These are phyloP conservation scores for Orbilia quercus DNA, from an alignment of 2,329 filamentous ascomycete species.

Conservation along the genomic window DNA sequence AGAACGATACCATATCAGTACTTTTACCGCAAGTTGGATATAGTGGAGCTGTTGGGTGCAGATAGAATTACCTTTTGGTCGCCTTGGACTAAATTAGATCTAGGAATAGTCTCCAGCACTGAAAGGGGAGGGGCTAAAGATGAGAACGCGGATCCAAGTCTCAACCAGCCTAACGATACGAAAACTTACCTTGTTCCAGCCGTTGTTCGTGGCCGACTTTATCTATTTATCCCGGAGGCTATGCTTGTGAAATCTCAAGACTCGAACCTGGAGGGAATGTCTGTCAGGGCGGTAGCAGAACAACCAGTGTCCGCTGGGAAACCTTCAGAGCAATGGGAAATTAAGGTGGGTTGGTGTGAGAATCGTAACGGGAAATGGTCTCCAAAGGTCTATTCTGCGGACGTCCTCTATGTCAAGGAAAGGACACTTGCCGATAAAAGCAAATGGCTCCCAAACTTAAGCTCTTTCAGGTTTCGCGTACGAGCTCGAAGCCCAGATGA, in stretches of 20 bases:
- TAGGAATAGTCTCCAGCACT: slow-evolving; percentile 52
- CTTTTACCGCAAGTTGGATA: slow-evolving; percentile 47
- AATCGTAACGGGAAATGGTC: slow-evolving; percentile 60
- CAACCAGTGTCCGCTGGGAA: background rate
- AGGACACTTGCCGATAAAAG: background rate
- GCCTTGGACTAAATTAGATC: slow-evolving; percentile 59
- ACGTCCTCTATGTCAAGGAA: slow-evolving; percentile 10
- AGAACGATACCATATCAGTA: slow-evolving; percentile 49
- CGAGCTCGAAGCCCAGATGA: slow-evolving; percentile 7
- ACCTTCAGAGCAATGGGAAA: slow-evolving; percentile 45
- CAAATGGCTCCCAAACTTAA: background rate
- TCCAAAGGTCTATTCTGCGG: slow-evolving; percentile 35
- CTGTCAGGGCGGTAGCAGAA: background rate
- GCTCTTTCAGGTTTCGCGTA: background rate
- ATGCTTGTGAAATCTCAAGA: slow-evolving; percentile 8
- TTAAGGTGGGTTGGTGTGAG: slow-evolving; percentile 58
- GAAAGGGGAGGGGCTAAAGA: background rate
- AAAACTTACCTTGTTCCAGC: slow-evolving; percentile 57
- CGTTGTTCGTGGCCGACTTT: slow-evolving; percentile 43
- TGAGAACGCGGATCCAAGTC: too few relatives aligned
- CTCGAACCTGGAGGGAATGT: background rate
- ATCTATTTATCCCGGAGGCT: slow-evolving; percentile 58
- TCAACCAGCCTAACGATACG: too few relatives aligned
- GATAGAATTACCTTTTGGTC: slow-evolving; percentile 31
- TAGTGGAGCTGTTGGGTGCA: background rate